phyloP scores from a whole-genome alignment of 164 flowering plant species.

The Hamamelis virginiana region DNA sequence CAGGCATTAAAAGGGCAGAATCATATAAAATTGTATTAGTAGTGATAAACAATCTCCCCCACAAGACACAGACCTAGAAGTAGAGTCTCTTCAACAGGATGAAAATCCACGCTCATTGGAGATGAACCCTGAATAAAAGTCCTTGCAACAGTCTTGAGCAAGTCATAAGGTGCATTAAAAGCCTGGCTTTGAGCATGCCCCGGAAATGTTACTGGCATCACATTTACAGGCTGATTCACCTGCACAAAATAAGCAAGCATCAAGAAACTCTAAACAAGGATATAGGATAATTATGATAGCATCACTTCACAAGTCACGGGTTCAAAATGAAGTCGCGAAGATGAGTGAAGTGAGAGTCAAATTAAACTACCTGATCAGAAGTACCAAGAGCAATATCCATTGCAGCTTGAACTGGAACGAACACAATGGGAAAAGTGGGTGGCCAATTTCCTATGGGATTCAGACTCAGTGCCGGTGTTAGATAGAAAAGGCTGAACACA shows the following conservation, averaged over 20 bases:
- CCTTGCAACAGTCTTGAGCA: slow-evolving; percentile 37
- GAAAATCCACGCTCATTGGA: slow-evolving; percentile 50
- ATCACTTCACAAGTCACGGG: no score
- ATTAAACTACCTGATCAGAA: slow-evolving; percentile 7
- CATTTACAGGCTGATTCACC: neutral
- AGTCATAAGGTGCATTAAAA: slow-evolving; percentile 29
- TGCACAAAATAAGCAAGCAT: no score
- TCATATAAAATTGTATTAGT: neutral
- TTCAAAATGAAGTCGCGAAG: neutral
- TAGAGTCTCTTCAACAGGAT: slow-evolving; percentile 38
- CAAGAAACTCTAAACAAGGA: no score
- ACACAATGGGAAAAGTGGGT: no score
- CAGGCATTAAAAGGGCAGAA: no score
- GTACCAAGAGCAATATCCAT: no score
- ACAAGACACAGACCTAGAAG: slow-evolving; percentile 35
- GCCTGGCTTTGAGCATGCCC: slow-evolving; percentile 1
- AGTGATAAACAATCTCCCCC: neutral
- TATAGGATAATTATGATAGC: no score
- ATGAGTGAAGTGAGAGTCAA: no score
- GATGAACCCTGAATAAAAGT: slow-evolving; percentile 36
- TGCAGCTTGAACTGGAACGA: no score
- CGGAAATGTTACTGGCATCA: slow-evolving; percentile 2
- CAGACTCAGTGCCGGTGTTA: no score
- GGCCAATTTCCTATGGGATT: no score
- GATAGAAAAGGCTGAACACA: no score